These are phyloP conservation scores for Ramaria sp. DNA, from an alignment of 768 basidiomycete genomes.

Conservation along the genomic window DNA sequence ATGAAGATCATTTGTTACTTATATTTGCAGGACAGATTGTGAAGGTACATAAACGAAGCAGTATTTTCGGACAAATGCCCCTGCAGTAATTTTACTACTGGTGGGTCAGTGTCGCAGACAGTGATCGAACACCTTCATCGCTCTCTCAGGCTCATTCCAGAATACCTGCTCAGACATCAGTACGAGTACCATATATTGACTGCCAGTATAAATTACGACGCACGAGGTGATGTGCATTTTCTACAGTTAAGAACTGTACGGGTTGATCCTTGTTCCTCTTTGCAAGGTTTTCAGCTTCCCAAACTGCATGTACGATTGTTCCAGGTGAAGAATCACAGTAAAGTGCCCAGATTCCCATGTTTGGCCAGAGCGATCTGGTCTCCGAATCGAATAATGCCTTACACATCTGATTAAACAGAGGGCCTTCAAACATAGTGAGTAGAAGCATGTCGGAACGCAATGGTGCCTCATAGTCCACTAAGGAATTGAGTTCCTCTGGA, in stretches of 20 bases:
- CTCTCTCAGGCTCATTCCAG: conserved; percentile 2
- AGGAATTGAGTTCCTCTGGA: not conserved
- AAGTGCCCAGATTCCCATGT: not conserved
- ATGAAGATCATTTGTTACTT: no score
- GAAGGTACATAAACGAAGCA: no score
- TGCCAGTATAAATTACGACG: not conserved
- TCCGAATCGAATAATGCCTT: not conserved
- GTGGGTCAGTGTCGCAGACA: not conserved
- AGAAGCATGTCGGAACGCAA: conserved; percentile 4
- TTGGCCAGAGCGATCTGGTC: not conserved
- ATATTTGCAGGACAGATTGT: no score
- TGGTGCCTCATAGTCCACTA: not conserved
- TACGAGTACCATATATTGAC: not conserved
- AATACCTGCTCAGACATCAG: not conserved
- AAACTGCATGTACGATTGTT: not conserved
- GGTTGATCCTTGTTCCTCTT: not conserved
- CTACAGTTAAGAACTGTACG: not conserved
- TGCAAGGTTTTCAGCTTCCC: conserved; percentile 1
- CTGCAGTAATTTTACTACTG: no score
- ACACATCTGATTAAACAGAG: not conserved
- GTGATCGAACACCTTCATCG: not conserved
- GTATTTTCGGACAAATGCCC: no score
- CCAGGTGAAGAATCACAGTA: not conserved
- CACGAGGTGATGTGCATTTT: not conserved
- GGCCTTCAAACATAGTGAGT: not conserved